A percentile compares a stretch with the other conserved stretches of the same genome.
Conservation (phyloP, 2,329 filamentous ascomycete genomes). For the Tolypocladium tundrense region DNA sequence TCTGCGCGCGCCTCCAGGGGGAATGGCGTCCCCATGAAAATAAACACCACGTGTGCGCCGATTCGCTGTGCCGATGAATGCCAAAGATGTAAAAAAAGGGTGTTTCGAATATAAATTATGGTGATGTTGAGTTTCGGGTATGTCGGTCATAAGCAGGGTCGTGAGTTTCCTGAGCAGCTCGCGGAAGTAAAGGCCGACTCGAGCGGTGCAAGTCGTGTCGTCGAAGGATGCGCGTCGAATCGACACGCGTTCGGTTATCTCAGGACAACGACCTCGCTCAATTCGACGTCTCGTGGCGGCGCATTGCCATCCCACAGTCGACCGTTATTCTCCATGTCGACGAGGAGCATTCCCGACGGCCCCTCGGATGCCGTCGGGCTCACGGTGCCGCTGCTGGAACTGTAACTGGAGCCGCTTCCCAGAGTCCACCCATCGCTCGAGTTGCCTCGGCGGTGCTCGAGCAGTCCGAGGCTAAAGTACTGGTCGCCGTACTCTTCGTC, state of each 20-base stretch:
- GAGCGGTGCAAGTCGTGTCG: background rate
- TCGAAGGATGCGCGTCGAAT: background rate
- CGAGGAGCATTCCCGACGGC: slow-evolving; percentile 20
- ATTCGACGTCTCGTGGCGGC: slow-evolving; percentile 29
- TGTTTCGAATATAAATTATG: slow-evolving; percentile 21
- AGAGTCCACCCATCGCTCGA: slow-evolving; percentile 86
- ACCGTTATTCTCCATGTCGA: slow-evolving; percentile 25
- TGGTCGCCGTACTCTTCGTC: slow-evolving; percentile 38
- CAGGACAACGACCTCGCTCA: slow-evolving; percentile 34
- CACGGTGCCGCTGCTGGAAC: slow-evolving; percentile 37
- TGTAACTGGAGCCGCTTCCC: slow-evolving; percentile 64
- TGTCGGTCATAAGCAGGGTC: slow-evolving; percentile 15
- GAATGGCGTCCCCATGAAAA: slow-evolving; percentile 2
- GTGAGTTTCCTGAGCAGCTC: slow-evolving; percentile 4
- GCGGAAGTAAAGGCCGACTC: background rate
- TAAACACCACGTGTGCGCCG: slow-evolving; percentile 24
- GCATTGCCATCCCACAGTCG: slow-evolving; percentile 27
- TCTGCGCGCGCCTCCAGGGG: background rate
- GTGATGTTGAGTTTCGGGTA: slow-evolving; percentile 6
- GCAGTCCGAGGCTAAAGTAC: slow-evolving; percentile 35
- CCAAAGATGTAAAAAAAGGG: slow-evolving; percentile 24
- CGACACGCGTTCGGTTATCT: slow-evolving; percentile 15
- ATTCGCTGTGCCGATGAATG: slow-evolving; percentile 30
- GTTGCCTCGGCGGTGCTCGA: slow-evolving; percentile 30
- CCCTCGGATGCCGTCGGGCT: slow-evolving; percentile 39